phyloP scores from a whole-genome alignment of 2,329 filamentous ascomycete genomes.

The Apiospora pterosperma region DNA sequence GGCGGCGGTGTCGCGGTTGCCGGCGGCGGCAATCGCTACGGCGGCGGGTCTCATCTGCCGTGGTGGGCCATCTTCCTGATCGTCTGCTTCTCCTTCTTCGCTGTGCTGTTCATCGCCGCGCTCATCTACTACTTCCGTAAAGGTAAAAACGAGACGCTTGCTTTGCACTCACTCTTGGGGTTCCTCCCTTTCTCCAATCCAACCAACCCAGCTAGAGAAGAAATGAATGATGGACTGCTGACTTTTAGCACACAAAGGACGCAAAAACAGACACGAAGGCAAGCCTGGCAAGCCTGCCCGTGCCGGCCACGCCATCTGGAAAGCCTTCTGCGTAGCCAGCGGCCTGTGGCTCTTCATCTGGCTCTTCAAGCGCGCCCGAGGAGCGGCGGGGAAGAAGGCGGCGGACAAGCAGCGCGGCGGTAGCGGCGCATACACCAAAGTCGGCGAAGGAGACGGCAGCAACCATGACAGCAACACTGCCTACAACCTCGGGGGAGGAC shows the following conservation, averaged over 20 bases:
- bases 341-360: slow-evolving; percentile 14
- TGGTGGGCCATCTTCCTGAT: slow-evolving; percentile 8
- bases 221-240: neutral
- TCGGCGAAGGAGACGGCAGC: slow-evolving; percentile 3
- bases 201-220: neutral
- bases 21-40: neutral
- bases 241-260: slow-evolving; percentile 8
- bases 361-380: slow-evolving; percentile 7
- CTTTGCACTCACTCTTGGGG: no score
- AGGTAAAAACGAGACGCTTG: neutral
- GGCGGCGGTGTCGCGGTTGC: neutral
- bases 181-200: neutral
- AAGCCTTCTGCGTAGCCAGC: slow-evolving; percentile 13
- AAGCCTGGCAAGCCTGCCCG: slow-evolving; percentile 8
- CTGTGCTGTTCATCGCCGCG: neutral
- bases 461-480: neutral
- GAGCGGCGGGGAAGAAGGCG: neutral
- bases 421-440: slow-evolving; percentile 5
- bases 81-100: slow-evolving; percentile 1
- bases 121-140: slow-evolving; percentile 1
- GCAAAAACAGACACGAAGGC: slow-evolving; percentile 5
- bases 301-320: slow-evolving; percentile 12
- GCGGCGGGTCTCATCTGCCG: neutral
- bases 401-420: neutral
- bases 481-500: neutral